Percentiles rank a stretch among this genome's conserved stretches.
Evolutionary conservation across 1,284 basidiomycete species (phyloP).

Genomic region (Marasmius tenuissimus): DNA sequence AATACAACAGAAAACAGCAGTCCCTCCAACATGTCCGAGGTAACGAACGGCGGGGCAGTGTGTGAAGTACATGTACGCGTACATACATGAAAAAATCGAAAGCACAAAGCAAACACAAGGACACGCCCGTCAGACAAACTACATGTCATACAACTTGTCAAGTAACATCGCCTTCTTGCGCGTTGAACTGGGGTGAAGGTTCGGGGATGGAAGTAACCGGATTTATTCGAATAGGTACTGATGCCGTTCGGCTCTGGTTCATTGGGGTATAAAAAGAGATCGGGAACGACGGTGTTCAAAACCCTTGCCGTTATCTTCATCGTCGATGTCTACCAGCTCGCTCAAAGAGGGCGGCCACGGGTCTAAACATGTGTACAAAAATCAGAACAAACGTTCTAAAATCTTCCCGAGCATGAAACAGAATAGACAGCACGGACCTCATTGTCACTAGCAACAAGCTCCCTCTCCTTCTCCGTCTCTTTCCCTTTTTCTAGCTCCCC

Average conservation of each 20-base stretch:
- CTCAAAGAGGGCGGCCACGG: slow-evolving; percentile 3
- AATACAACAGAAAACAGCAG: too few relatives aligned
- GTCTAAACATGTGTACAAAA: slow-evolving; percentile 2
- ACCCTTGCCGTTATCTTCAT: neutral
- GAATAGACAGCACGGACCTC: neutral
- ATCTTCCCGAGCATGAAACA: too few relatives aligned
- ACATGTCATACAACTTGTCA: slow-evolving; percentile 42
- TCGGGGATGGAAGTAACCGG: neutral
- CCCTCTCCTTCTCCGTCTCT: slow-evolving; percentile 4
- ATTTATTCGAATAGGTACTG: neutral
- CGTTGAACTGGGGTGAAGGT: neutral
- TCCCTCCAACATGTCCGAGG: too few relatives aligned
- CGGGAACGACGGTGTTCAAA: neutral
- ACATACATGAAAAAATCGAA: too few relatives aligned
- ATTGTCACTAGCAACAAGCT: neutral
- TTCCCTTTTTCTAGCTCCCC: neutral
- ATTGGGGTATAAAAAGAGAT: neutral
- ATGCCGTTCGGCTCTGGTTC: neutral
- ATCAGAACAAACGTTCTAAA: neutral
- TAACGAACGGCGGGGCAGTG: too few relatives aligned
- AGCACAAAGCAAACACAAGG: too few relatives aligned
- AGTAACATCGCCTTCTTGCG: slow-evolving; percentile 76
- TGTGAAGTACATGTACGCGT: too few relatives aligned
- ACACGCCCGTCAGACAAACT: too few relatives aligned
- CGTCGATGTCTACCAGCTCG: slow-evolving; percentile 1